These are phyloP conservation scores for Urostyla sp. DNA, from an alignment of 73 alveolate species.

Conservation along the genomic window DNA sequence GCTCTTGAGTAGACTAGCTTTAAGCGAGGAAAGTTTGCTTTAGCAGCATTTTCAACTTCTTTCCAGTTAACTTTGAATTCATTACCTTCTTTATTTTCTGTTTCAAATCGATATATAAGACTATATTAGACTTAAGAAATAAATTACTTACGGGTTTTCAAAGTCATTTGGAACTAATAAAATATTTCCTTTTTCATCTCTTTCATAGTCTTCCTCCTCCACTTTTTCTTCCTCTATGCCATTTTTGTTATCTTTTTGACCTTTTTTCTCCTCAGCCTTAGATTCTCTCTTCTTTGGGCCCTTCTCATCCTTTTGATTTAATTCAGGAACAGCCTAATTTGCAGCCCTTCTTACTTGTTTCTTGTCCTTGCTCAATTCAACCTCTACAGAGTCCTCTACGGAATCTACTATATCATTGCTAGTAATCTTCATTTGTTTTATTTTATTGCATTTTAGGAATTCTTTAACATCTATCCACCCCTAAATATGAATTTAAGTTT, in stretches of 20 bases:
- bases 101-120: slow-evolving; percentile 32
- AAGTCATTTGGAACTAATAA: slow-evolving; percentile 47
- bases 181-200: slow-evolving; percentile 51
- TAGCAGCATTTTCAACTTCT: slow-evolving; percentile 77
- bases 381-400: slow-evolving; percentile 49
- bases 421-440: slow-evolving; percentile 77
- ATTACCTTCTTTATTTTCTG: slow-evolving; percentile 66
- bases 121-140: slow-evolving; percentile 29
- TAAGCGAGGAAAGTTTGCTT: slow-evolving; percentile 74
- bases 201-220: slow-evolving; percentile 37
- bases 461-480: slow-evolving; percentile 83
- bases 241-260: slow-evolving; percentile 58
- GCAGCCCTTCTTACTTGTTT: slow-evolving; percentile 76
- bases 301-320: slow-evolving; percentile 10
- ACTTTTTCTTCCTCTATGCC: slow-evolving; percentile 46
- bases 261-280: slow-evolving; percentile 37
- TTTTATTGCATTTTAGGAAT: slow-evolving; percentile 90
- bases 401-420: slow-evolving; percentile 77
- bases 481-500: background rate
- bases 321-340: slow-evolving; percentile 72
- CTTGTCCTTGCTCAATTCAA: slow-evolving; percentile 53
- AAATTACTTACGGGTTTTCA: slow-evolving; percentile 59
- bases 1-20: slow-evolving; percentile 80
- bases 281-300: slow-evolving; percentile 60
- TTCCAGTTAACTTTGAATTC: slow-evolving; percentile 75